A percentile compares a stretch with the other conserved stretches of the same genome.
Evolutionary conservation across 2,329 filamentous ascomycete genomes (phyloP).

Genomic region (Pseudopyricularia javanii): DNA sequence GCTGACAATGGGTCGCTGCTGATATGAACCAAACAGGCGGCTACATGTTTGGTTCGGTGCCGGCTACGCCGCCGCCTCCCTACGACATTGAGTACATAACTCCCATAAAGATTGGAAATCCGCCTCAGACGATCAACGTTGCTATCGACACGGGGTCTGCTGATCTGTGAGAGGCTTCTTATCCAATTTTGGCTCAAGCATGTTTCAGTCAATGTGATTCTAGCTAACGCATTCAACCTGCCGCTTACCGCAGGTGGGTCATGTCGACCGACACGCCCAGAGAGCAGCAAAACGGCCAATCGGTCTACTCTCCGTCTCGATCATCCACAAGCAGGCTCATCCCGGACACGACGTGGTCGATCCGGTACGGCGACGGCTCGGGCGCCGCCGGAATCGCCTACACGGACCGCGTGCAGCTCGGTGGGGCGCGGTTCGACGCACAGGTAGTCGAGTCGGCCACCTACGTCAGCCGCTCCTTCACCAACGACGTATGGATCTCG

Average conservation of each 20-base stretch:
- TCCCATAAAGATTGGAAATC: constrained; percentile 19
- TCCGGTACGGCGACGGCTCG: constrained; percentile 28
- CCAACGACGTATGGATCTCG: constrained; percentile 20
- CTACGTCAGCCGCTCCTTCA: constrained; percentile 26
- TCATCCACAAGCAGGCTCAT: constrained; percentile 23
- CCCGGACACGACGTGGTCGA: constrained; percentile 21
- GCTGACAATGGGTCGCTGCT: not conserved
- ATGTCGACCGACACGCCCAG: constrained; percentile 23
- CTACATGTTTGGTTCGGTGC: not conserved
- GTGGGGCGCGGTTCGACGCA: constrained; percentile 22
- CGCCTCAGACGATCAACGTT: constrained; percentile 4
- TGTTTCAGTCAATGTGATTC: too few relatives aligned
- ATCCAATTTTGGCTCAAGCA: not conserved
- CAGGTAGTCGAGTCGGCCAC: constrained; percentile 31
- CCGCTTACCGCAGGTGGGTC: constrained; percentile 21
- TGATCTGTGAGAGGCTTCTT: constrained; percentile 9
- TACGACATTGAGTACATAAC: constrained; percentile 15
- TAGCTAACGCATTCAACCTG: not conserved
- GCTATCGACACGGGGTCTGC: constrained; percentile 6
- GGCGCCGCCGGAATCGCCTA: constrained; percentile 28
- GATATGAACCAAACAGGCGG: not conserved
- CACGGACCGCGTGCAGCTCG: constrained; percentile 27
- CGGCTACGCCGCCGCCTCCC: constrained; percentile 9
- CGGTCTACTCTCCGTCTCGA: constrained; percentile 20
- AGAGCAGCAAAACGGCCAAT: constrained; percentile 21